These are phyloP conservation scores for Penicillium paneum DNA, from an alignment of 2,329 filamentous ascomycete species.

Conservation along the genomic window DNA sequence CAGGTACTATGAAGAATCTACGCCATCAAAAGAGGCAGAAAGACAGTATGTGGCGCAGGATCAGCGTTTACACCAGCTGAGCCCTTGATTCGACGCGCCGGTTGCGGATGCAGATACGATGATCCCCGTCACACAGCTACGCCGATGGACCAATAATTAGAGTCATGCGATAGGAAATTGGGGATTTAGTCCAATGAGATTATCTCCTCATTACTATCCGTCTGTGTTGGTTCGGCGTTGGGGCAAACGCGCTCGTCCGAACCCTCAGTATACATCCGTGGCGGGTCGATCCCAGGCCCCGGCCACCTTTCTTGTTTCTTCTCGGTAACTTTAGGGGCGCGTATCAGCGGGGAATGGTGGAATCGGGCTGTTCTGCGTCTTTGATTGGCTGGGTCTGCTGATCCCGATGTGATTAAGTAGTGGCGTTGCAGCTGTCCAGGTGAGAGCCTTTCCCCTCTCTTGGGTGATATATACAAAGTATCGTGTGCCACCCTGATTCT, in stretches of 20 bases:
- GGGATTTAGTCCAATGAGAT: background rate
- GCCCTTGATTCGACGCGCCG: conserved; percentile 14
- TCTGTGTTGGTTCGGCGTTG: background rate
- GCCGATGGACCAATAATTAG: background rate
- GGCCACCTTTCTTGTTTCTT: background rate
- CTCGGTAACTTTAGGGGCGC: background rate
- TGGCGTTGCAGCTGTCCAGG: conserved; percentile 1
- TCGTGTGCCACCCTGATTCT: background rate
- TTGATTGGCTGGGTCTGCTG: conserved; percentile 7
- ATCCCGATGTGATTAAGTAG: background rate
- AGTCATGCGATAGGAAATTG: background rate
- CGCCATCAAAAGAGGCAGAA: background rate
- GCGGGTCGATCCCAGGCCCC: background rate
- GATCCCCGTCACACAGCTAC: background rate
- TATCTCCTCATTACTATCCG: background rate
- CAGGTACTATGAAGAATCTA: background rate
- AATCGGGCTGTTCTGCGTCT: background rate
- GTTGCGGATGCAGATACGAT: background rate
- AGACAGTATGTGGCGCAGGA: conserved; percentile 2
- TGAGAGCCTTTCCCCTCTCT: conserved; percentile 6
- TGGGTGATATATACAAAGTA: background rate
- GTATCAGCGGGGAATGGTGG: background rate
- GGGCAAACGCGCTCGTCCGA: background rate
- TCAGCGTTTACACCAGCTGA: conserved; percentile 1
- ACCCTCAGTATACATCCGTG: background rate